Conservation (phyloP, 768 basidiomycete genomes). For the Filobasidium floriforme region DNA sequence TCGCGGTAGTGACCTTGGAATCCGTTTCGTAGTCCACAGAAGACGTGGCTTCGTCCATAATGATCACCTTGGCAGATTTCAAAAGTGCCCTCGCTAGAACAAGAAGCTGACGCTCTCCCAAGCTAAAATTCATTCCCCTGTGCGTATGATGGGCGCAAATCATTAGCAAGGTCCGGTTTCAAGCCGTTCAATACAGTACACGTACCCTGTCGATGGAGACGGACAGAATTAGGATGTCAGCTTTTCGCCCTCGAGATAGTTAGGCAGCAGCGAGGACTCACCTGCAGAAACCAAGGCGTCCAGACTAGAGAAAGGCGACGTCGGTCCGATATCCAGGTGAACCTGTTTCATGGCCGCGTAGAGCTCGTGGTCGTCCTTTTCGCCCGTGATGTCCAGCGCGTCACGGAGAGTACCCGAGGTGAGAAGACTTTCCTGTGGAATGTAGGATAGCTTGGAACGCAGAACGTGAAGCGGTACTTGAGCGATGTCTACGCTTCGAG, state of each 20-base stretch:
- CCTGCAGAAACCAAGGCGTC: conserved; percentile 39
- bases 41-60: conserved; percentile 45
- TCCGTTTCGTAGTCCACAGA: conserved; percentile 45
- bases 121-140: conserved; percentile 33
- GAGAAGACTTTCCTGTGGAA: conserved; percentile 42
- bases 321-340: conserved; percentile 30
- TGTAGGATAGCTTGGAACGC: conserved; percentile 38
- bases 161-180: neutral
- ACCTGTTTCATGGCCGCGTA: conserved; percentile 38
- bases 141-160: neutral
- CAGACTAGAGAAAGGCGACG: conserved; percentile 30
- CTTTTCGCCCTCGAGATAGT: conserved; percentile 25
- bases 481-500: conserved; percentile 27
- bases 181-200: conserved; percentile 20
- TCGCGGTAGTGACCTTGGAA: conserved; percentile 39
- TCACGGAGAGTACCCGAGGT: conserved; percentile 41
- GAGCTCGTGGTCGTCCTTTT: conserved; percentile 37
- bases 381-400: conserved; percentile 39
- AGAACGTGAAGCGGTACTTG: conserved; percentile 31
- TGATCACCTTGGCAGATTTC: conserved; percentile 37
- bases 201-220: conserved; percentile 32
- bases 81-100: conserved; percentile 40
- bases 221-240: conserved; percentile 31
- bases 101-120: conserved; percentile 44
- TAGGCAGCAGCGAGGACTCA: neutral